Evolutionary conservation across 768 basidiomycete genomes (phyloP), one percentile per base, ranked within the genome.

Genomic region (Mycena crocata): DNA sequence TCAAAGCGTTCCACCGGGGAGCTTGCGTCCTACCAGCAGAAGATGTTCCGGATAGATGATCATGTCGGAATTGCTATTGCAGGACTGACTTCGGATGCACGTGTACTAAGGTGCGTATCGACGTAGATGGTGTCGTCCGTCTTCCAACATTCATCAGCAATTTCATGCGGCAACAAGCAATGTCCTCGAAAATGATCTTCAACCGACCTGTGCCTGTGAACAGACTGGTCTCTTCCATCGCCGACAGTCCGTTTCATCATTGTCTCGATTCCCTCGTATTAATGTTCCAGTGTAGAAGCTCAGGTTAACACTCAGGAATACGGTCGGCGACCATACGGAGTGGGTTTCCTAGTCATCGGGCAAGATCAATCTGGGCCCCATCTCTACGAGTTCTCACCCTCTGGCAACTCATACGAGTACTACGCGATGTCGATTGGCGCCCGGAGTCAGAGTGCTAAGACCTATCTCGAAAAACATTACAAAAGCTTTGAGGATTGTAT

Each of bases 41-140:
- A 99, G 87, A 93, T 99, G 92, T 98, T 97, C 80, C 88, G 96
- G 75, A 97, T 99, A 90, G 98, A 99, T 76, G 96, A 99, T 79
- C 98, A 99, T 82, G 91, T 98, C 72, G 98, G 98, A n/a, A 95
- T 99, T 74, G 97, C 96, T 52, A 99, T 99, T 77, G 98, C 98
- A 55, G 98, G 98, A n/a, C 83, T 99, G 68, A 99, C 98, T 12
- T 96, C 94, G 49, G 98, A 99, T 83, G 98, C 98, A 46, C 93
- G 98, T 77, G 98, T 99, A 2, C 80, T 99, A 72, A 97, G 95
- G 96, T 96, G 70, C 66, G 85, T 78, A 32, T 21, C 44, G 13
- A 13, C 8, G 26, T 19, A 15, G 44, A 37, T 51, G 15, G n/a
- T 30, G 52, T 23, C 23, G 12, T 55, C 31, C 51, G 50, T 50